These are phyloP conservation scores for Excoecaria cochinchinensis DNA, from an alignment of 345 rosid genomes.

Conservation along the genomic window DNA sequence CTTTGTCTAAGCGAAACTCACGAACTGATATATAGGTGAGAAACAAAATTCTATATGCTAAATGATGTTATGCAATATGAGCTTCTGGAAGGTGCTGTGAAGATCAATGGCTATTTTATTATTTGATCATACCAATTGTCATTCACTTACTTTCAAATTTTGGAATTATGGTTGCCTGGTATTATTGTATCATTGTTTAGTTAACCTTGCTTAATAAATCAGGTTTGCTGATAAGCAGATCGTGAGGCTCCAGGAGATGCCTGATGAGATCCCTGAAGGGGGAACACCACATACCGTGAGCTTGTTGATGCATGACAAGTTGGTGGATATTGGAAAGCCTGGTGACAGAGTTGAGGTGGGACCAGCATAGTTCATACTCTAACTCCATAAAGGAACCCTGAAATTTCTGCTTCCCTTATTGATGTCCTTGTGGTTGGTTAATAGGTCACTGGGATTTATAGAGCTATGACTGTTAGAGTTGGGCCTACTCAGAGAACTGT, in stretches of 20 bases:
- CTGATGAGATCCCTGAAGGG: constrained; percentile 95
- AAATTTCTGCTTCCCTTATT: constrained; percentile 9
- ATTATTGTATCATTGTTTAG: constrained; percentile 4
- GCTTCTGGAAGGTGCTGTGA: neutral
- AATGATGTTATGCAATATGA: neutral
- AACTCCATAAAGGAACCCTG: neutral
- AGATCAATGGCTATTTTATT: neutral
- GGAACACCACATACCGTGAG: constrained; percentile 99
- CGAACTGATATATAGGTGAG: neutral
- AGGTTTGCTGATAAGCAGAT: constrained; percentile 99
- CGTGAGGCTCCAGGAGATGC: constrained; percentile 97
- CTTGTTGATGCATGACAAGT: constrained; percentile 93
- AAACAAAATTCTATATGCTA: neutral
- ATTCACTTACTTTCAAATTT: neutral
- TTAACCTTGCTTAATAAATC: constrained; percentile 15
- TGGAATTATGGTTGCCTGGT: neutral
- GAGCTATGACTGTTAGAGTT: constrained; percentile 92
- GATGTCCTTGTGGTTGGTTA: constrained; percentile 12
- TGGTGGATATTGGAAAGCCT: constrained; percentile 94
- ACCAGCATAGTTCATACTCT: neutral
- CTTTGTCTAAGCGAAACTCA: neutral
- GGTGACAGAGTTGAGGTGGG: constrained; percentile 96
- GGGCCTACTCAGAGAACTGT: constrained; percentile 89
- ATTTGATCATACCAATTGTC: neutral
- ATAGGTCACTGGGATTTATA: constrained; percentile 90